Conservation (phyloP, 2,329 filamentous ascomycete genomes). For the Cytospora schulzeri region DNA sequence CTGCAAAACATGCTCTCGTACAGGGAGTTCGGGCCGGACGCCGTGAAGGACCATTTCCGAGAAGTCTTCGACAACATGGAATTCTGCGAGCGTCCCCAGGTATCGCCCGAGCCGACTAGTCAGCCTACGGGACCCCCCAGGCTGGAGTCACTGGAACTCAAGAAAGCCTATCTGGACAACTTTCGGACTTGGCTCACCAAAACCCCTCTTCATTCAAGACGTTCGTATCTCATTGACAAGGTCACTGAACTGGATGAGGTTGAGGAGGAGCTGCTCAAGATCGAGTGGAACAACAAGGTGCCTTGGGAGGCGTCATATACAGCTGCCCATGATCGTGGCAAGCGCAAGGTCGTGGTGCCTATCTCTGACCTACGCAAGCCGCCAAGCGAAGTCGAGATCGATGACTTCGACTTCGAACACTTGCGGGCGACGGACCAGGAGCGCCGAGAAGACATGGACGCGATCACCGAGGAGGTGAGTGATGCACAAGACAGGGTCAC, state of each 20-base stretch:
- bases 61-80: background rate
- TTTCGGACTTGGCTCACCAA: constrained; percentile 20
- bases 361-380: constrained; percentile 8
- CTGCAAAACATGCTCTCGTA: background rate
- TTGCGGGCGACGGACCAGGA: background rate
- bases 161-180: background rate
- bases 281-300: constrained; percentile 24
- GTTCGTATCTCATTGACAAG: constrained; percentile 15
- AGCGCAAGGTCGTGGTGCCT: constrained; percentile 7
- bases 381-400: background rate
- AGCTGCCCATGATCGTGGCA: too few relatives aligned
- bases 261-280: constrained; percentile 7
- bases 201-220: constrained; percentile 23
- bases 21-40: background rate
- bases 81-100: background rate
- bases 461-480: background rate
- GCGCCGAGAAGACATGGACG: background rate
- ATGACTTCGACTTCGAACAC: background rate
- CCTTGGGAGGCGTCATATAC: constrained; percentile 14
- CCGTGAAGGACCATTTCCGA: background rate
- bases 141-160: background rate
- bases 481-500: background rate
- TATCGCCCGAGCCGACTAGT: background rate
- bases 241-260: background rate
- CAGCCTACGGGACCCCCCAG: background rate